Base-by-base conservation (phyloP, 352 stramenopile genomes). In the Globisporangium parvum region DNA sequence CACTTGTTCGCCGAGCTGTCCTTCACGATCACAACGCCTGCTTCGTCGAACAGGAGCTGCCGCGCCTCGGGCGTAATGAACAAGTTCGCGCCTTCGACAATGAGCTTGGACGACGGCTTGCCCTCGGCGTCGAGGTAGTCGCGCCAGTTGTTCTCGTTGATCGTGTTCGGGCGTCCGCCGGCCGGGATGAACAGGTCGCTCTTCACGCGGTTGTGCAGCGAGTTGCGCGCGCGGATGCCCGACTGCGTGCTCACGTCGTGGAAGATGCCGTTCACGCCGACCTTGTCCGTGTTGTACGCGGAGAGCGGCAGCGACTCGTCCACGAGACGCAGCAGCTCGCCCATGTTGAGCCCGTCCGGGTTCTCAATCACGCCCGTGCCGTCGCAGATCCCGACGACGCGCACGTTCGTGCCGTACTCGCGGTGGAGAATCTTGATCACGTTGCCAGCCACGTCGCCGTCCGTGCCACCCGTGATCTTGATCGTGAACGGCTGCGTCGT, bases 401-500 rank as follows among this genome's bases (percentile, higher is more conserved):
- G 94, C 45, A 99, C 71, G 55, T 96, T 96, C 66, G 92, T 95
- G 59, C 79, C 78, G 61, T 87, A 86, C 59, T 99, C 96, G 26
- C 96, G 85, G 71, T 94, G 66, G 50, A 99, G 66, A 66, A 99
- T 99, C 68, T 98, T 98, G 55, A 99, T 96, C 60, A 98, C 95
- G 67, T 99, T 99, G 33, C 95, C 96, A 46, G 91, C 96, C 8
- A 99, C 96, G 64, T 99, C 96, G 23, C 96, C 96, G 71, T 99
- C 96, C 8, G 96, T 97, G 28, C 96, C 96, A 48, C 96, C 95
- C 23, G 95, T 98, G 62, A 93, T 88, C 72, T 88, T 88, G 47
- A 89, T 70, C 28, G 81, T 89, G 61, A 90, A 89, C 18, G 81
- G 71, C 57, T 90, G 69, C 28, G 73, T 86, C 31, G 60, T 80